Conservation (phyloP, 2,329 filamentous ascomycete species). For the Trichoderma koningii region DNA sequence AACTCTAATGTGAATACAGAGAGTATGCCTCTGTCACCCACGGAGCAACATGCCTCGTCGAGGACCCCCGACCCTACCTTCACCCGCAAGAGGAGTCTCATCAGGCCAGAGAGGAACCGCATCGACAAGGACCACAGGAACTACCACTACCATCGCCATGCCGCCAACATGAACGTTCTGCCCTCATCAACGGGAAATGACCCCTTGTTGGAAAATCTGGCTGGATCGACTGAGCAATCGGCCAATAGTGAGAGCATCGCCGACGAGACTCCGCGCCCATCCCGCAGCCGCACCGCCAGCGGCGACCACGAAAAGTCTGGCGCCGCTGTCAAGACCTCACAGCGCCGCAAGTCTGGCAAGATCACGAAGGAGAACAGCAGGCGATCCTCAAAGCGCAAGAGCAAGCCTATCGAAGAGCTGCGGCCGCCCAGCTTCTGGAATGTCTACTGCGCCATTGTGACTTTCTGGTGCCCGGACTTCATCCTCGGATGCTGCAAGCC, state of each 20-base stretch:
- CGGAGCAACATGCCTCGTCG: slow-evolving; percentile 40
- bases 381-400: slow-evolving; percentile 52
- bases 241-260: slow-evolving; percentile 51
- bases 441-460: slow-evolving; percentile 89
- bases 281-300: slow-evolving; percentile 40
- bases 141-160: slow-evolving; percentile 94
- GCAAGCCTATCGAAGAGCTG: slow-evolving; percentile 60
- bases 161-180: slow-evolving; percentile 84
- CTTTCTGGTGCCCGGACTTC: slow-evolving; percentile 91
- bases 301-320: slow-evolving; percentile 40
- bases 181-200: slow-evolving; percentile 94
- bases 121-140: slow-evolving; percentile 88
- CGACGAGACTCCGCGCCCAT: slow-evolving; percentile 44
- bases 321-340: slow-evolving; percentile 36
- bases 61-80: slow-evolving; percentile 42
- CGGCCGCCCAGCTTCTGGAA: slow-evolving; percentile 89
- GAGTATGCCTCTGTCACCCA: slow-evolving; percentile 56
- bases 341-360: slow-evolving; percentile 58
- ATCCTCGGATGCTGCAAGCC: slow-evolving; percentile 86
- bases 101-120: slow-evolving; percentile 83
- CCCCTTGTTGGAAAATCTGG: slow-evolving; percentile 77
- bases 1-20: slow-evolving; percentile 60
- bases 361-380: slow-evolving; percentile 64
- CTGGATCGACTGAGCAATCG: slow-evolving; percentile 62
- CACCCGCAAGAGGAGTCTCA: slow-evolving; percentile 79